Conservation (phyloP, 345 rosid species). For the Isatis tinctoria region DNA sequence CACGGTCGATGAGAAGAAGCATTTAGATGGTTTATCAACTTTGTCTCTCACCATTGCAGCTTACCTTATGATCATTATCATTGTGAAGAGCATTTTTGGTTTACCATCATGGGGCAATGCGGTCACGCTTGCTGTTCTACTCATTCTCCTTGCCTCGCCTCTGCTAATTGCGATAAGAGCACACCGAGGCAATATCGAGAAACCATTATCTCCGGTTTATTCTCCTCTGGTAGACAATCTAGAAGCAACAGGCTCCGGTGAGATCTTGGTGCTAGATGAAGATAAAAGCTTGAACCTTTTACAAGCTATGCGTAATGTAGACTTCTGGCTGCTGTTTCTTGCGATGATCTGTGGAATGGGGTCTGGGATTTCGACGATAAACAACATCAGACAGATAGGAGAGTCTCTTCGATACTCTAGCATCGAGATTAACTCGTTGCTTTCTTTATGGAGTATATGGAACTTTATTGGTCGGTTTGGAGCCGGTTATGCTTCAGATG, state of each 20-base stretch:
- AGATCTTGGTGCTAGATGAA: background rate
- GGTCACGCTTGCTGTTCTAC: conserved; percentile 38
- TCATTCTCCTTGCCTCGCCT: conserved; percentile 54
- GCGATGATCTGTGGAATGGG: conserved; percentile 83
- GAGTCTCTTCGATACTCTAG: conserved; percentile 60
- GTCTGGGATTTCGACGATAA: conserved; percentile 66
- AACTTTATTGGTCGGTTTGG: conserved; percentile 84
- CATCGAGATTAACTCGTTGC: conserved; percentile 51
- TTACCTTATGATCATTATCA: conserved; percentile 56
- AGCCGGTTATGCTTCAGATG: conserved; percentile 62
- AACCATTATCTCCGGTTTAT: background rate
- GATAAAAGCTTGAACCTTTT: conserved; percentile 42
- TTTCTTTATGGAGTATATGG: conserved; percentile 76
- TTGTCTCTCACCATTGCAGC: conserved; percentile 53
- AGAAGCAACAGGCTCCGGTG: conserved; percentile 12
- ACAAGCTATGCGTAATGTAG: conserved; percentile 44
- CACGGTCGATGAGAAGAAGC: conserved; percentile 55
- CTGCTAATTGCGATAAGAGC: conserved; percentile 50
- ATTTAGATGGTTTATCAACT: conserved; percentile 65
- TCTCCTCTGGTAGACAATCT: conserved; percentile 14
- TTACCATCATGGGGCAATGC: conserved; percentile 48
- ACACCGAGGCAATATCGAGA: conserved; percentile 27
- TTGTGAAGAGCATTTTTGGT: conserved; percentile 43
- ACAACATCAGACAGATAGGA: conserved; percentile 79
- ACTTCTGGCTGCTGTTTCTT: conserved; percentile 73